These are phyloP conservation scores for Guadua angustifolia DNA, from an alignment of 176 grass and related monocot species.

Conservation along the genomic window DNA sequence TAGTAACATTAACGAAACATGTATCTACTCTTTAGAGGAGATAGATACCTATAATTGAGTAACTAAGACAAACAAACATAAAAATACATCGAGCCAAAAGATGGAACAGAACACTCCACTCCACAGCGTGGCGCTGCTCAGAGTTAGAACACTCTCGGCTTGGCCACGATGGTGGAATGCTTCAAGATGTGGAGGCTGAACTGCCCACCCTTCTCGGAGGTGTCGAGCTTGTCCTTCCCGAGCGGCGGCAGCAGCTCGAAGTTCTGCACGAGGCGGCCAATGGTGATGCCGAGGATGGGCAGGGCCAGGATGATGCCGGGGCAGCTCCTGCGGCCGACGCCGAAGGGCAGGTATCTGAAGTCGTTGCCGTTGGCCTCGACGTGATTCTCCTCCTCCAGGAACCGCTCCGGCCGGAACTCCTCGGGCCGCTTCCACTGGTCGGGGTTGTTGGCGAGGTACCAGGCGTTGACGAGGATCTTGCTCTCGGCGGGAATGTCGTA, in stretches of 20 bases:
- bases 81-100: not conserved
- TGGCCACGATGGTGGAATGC: conserved; percentile 69
- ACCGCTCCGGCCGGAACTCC: conserved; percentile 78
- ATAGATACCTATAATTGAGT: not conserved
- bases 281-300: conserved; percentile 82
- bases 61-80: not conserved
- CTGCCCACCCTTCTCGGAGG: conserved; percentile 76
- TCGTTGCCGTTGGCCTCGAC: conserved; percentile 82
- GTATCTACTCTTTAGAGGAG: not conserved
- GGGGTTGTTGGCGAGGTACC: conserved; percentile 80
- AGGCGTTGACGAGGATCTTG: conserved; percentile 85
- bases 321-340: conserved; percentile 76
- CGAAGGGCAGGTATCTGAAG: conserved; percentile 77
- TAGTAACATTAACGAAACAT: conserved; percentile 12
- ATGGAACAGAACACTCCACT: not conserved
- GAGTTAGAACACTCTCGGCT: conserved; percentile 59
- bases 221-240: conserved; percentile 64
- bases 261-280: conserved; percentile 78
- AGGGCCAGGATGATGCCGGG: conserved; percentile 81
- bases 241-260: conserved; percentile 70
- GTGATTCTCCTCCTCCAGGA: conserved; percentile 76
- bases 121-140: not conserved
- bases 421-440: conserved; percentile 60
- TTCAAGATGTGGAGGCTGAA: conserved; percentile 91
- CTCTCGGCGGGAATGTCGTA: conserved; percentile 78